Conservation (phyloP, 176 grass and related monocot genomes). For the Saccharum officinarum region DNA sequence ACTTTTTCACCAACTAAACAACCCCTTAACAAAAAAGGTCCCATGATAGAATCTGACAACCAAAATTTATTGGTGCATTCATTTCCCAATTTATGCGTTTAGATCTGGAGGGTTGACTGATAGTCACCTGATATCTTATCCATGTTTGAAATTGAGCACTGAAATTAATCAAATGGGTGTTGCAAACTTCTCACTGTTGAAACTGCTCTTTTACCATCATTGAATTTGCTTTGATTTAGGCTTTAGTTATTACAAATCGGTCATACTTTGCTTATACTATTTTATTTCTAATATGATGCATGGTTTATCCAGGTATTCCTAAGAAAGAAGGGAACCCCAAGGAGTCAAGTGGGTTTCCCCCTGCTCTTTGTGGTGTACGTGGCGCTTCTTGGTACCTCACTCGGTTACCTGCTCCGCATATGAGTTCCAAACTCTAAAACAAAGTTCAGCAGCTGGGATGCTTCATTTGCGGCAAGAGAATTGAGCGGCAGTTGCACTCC, state of each 20-base stretch:
- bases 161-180: background rate
- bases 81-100: background rate
- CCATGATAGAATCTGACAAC: background rate
- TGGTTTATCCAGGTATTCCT: constrained; percentile 49
- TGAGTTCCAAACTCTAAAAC: constrained; percentile 28
- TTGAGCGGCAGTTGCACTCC: background rate
- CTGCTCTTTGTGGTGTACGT: constrained; percentile 86
- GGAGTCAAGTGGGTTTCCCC: constrained; percentile 69
- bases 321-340: constrained; percentile 53
- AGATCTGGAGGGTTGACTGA: background rate
- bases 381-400: constrained; percentile 60
- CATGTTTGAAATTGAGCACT: background rate
- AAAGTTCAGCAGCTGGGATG: constrained; percentile 3
- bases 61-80: background rate
- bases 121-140: background rate
- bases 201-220: background rate
- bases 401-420: constrained; percentile 73
- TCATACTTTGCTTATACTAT: background rate
- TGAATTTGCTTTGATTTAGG: background rate
- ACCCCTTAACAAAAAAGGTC: background rate
- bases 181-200: background rate
- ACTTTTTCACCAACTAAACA: no score
- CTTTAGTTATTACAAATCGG: background rate
- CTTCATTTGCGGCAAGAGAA: constrained; percentile 13
- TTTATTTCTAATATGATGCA: constrained; percentile 37